Base-by-base conservation (phyloP, 805 yeast species). In the Saccharomycopsis babjevae region DNA sequence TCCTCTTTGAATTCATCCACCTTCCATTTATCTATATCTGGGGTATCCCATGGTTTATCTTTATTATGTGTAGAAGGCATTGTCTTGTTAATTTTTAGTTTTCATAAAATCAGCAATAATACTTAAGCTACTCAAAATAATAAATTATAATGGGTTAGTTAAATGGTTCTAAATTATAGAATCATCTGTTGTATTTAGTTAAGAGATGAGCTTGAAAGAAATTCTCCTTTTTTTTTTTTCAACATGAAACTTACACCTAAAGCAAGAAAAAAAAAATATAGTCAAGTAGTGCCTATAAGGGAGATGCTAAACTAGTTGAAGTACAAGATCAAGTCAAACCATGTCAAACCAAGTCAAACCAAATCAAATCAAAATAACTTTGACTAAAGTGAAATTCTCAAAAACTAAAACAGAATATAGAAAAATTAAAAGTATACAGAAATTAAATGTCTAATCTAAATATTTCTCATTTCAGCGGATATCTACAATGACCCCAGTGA, bases 11-110 rank as follows among this genome's bases (percentile, higher is more conserved):
- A 94, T 61, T 90, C 96, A 40, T 89, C 96, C 40, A 84, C 77
- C 67, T 81, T 78, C 99, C 99, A 93, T 72, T 93, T 92, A 72
- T 92, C 96, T 61, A 92, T 85, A 67, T 91, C 97, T 22, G 88
- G 89, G 11, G 97, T 92, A 71, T 92, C 98, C 98, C 98, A 92
- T 59, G 98, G 98, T 74, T 93, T 93, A 68, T 94, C 98, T 70
- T 84, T 86, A 73, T 94, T 89, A 73, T 93, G 92, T 56, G 96
- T 89, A 1, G 97, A 89, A 28, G 87, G 90, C 99, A 93, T 93
- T 54, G 56, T 66, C n/a, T 38, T 22, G 5, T 56, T 18, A 30
- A 20, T 22, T 38, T n/a, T 55, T 10, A 16, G 20, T 36, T 25
- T 39, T 28, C 28, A 18, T 20, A 2, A 50, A 25, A 15, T 7